Evolutionary conservation across 768 basidiomycete species (phyloP).

Genomic region (Mycena vulgaris): DNA sequence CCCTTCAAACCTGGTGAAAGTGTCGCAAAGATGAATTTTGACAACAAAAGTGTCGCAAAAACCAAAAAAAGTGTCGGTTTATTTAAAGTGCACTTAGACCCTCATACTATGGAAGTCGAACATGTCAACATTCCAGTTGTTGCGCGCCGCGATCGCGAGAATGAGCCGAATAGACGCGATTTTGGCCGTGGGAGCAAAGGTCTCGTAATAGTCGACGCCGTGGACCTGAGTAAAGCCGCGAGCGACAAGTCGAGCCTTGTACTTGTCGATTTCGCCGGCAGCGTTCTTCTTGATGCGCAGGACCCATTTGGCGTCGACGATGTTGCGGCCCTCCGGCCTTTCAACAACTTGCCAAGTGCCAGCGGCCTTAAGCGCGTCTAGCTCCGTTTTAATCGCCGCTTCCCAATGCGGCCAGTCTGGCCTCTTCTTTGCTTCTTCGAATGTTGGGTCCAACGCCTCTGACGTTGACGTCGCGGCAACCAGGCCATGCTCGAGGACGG

Average conservation of each 20-base stretch:
- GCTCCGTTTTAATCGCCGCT: conserved; percentile 41
- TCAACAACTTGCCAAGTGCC: conserved; percentile 50
- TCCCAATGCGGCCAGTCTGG: conserved; percentile 42
- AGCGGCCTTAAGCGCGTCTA: conserved; percentile 48
- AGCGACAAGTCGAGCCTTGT: conserved; percentile 10
- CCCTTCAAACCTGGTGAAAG: no score
- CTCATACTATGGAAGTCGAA: conserved; percentile 30
- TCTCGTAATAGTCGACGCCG: conserved; percentile 58
- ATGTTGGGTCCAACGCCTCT: conserved; percentile 26
- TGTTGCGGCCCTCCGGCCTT: conserved; percentile 45
- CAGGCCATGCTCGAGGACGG: conserved; percentile 33
- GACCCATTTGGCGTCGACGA: conserved; percentile 57
- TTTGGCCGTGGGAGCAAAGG: conserved; percentile 50
- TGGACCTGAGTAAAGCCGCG: conserved; percentile 52
- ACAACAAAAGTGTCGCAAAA: no score
- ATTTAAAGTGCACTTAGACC: no score
- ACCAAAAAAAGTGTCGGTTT: no score
- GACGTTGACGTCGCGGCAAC: conserved; percentile 38
- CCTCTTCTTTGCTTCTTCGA: conserved; percentile 43
- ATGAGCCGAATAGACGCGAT: conserved; percentile 41
- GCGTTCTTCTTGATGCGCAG: conserved; percentile 57
- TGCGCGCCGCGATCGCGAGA: conserved; percentile 48
- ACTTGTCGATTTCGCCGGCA: conserved; percentile 30
- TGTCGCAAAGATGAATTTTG: no score
- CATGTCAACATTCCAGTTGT: conserved; percentile 39